phyloP scores from a whole-genome alignment of 2,329 filamentous ascomycete species.

The Hortaea werneckii region DNA sequence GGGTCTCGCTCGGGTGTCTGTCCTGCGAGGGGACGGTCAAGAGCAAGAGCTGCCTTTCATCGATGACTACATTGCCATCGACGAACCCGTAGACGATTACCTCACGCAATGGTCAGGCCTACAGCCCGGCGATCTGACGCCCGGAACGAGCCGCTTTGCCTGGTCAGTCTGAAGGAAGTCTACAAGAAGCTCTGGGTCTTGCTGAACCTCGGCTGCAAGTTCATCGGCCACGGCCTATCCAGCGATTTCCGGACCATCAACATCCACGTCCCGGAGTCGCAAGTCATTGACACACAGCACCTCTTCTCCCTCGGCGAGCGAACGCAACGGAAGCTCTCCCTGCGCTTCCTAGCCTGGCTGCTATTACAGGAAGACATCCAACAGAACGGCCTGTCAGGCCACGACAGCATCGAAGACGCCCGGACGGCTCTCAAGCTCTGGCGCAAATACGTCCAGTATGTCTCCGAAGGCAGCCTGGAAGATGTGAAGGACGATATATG shows the following conservation, averaged over 20 bases:
- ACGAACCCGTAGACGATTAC: slow-evolving; percentile 88
- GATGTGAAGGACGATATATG: slow-evolving; percentile 83
- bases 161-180: slow-evolving; percentile 78
- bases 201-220: slow-evolving; percentile 85
- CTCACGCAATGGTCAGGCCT: slow-evolving; percentile 92
- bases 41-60: slow-evolving; percentile 81
- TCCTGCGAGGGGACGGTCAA: slow-evolving; percentile 69
- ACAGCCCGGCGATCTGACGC: slow-evolving; percentile 72
- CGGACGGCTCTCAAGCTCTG: slow-evolving; percentile 80
- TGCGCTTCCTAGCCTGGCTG: slow-evolving; percentile 85
- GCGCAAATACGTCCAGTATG: slow-evolving; percentile 81
- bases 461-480: slow-evolving; percentile 74
- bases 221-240: slow-evolving; percentile 85
- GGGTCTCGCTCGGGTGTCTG: slow-evolving; percentile 84
- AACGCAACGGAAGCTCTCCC: slow-evolving; percentile 66
- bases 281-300: slow-evolving; percentile 90
- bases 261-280: slow-evolving; percentile 80
- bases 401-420: slow-evolving; percentile 94
- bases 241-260: slow-evolving; percentile 98
- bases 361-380: slow-evolving; percentile 92
- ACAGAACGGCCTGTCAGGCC: slow-evolving; percentile 51
- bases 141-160: slow-evolving; percentile 67
- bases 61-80: slow-evolving; percentile 90
- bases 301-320: slow-evolving; percentile 76
- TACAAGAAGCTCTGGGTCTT: slow-evolving; percentile 99